phyloP scores from a whole-genome alignment of 148 eudicot genomes.

The Rhododendron ovatum region DNA sequence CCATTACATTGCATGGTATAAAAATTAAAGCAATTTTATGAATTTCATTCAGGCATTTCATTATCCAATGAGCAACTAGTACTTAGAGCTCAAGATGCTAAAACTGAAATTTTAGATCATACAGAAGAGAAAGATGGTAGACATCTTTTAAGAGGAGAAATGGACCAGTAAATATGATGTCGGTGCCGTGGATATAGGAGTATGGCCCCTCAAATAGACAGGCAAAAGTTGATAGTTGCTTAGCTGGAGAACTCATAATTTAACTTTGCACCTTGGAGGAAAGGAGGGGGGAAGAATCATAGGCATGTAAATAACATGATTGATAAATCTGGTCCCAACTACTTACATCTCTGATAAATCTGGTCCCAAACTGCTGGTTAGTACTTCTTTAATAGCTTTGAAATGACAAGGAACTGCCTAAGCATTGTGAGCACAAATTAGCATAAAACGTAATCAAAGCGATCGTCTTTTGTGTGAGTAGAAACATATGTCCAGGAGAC shows the following conservation, averaged over 20 bases:
- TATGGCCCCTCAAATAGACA: neutral
- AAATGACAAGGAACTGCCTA: slow-evolving; percentile 82
- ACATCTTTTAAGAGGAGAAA: neutral
- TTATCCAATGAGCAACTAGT: neutral
- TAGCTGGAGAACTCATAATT: neutral
- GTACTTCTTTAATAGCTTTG: slow-evolving; percentile 58
- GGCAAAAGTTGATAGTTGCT: neutral
- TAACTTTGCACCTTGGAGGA: neutral
- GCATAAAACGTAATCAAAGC: slow-evolving; percentile 17
- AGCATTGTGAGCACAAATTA: slow-evolving; percentile 22
- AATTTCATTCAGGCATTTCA: neutral
- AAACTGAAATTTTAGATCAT: neutral
- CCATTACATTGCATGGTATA: neutral
- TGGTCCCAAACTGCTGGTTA: slow-evolving; percentile 51
- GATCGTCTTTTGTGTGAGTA: neutral
- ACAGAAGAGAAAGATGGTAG: neutral
- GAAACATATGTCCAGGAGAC: neutral
- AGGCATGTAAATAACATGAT: neutral
- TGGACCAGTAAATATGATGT: neutral
- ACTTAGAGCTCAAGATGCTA: neutral
- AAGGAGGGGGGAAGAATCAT: neutral
- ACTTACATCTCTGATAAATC: slow-evolving; percentile 77
- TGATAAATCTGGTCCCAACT: neutral
- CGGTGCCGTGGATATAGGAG: neutral
- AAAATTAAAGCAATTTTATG: neutral